Conservation (phyloP, 1,284 basidiomycete species). For the Waitea zeae region DNA sequence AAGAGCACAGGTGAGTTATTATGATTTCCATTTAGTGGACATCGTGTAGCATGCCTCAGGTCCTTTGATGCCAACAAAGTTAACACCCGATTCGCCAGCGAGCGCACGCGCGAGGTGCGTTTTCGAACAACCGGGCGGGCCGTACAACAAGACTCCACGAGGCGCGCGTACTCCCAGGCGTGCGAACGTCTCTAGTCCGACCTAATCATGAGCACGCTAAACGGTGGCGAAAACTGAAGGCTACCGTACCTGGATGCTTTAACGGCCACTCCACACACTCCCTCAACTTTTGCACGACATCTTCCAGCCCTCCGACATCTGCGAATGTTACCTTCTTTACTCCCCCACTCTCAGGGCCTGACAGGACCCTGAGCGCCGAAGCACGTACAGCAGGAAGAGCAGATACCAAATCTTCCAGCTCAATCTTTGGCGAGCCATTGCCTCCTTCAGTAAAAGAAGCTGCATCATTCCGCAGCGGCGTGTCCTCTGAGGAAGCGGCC, state of each 20-base stretch:
- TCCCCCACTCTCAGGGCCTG: conserved; percentile 37
- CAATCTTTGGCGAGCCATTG: background rate
- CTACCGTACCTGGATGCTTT: conserved; percentile 32
- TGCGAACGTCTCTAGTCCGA: conserved; percentile 51
- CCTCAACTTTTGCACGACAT: conserved; percentile 66
- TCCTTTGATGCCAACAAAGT: conserved; percentile 97
- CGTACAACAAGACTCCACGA: conserved; percentile 84
- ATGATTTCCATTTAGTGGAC: too few relatives aligned
- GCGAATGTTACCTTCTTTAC: conserved; percentile 53
- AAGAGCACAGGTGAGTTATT: background rate
- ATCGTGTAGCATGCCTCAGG: conserved; percentile 50
- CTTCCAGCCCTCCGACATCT: conserved; percentile 80
- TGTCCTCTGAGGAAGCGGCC: conserved; percentile 13
- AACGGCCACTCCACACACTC: conserved; percentile 95
- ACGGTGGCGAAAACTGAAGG: background rate
- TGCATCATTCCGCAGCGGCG: conserved; percentile 3
- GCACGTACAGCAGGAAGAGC: conserved; percentile 75
- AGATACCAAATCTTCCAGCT: conserved; percentile 22
- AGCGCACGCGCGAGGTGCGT: conserved; percentile 90
- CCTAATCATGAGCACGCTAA: background rate
- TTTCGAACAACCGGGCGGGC: conserved; percentile 96
- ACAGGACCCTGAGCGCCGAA: conserved; percentile 88
- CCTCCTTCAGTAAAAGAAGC: background rate
- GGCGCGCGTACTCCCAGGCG: conserved; percentile 83
- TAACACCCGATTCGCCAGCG: conserved; percentile 89